A percentile compares a stretch with the other conserved stretches of the same genome.
These are phyloP conservation scores for Aspergillus pseudoviridinutans DNA, from an alignment of 2,329 filamentous ascomycete species.

Conservation along the genomic window DNA sequence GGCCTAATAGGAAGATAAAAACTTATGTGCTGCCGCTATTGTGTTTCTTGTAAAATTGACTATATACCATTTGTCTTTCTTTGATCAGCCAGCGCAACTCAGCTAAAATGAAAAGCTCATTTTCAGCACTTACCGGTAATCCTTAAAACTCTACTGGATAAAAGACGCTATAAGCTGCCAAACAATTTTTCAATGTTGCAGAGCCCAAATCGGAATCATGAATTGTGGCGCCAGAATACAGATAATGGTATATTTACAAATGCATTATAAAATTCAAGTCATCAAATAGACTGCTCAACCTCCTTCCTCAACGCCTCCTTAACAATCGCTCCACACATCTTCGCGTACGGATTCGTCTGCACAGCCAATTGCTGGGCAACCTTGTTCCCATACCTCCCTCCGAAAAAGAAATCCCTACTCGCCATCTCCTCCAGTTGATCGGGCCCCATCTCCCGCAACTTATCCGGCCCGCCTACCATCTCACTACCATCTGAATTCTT, in stretches of 20 bases:
- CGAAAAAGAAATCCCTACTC: slow-evolving; percentile 52
- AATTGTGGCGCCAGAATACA: neutral
- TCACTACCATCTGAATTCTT: slow-evolving; percentile 6
- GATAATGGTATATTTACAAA: neutral
- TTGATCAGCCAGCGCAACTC: neutral
- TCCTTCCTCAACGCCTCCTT: slow-evolving; percentile 58
- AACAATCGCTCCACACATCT: slow-evolving; percentile 60
- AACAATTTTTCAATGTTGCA: neutral
- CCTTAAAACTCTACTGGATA: neutral
- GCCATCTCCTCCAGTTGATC: slow-evolving; percentile 53
- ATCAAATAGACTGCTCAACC: slow-evolving; percentile 29
- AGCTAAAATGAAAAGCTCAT: neutral
- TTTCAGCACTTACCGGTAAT: neutral
- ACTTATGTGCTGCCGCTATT: neutral
- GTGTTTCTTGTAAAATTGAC: neutral
- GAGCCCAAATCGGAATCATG: neutral
- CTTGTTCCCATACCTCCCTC: slow-evolving; percentile 54
- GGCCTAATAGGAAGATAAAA: neutral
- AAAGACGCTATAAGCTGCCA: neutral
- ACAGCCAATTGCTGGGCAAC: slow-evolving; percentile 56
- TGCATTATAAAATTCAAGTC: neutral
- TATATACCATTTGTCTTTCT: neutral
- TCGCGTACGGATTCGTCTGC: slow-evolving; percentile 59
- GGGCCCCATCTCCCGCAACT: slow-evolving; percentile 29
- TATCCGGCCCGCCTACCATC: slow-evolving; percentile 20